Percentiles rank a stretch among this genome's conserved stretches.
These are phyloP conservation scores for Dendrothele bispora DNA, from an alignment of 768 basidiomycete species.

Conservation along the genomic window DNA sequence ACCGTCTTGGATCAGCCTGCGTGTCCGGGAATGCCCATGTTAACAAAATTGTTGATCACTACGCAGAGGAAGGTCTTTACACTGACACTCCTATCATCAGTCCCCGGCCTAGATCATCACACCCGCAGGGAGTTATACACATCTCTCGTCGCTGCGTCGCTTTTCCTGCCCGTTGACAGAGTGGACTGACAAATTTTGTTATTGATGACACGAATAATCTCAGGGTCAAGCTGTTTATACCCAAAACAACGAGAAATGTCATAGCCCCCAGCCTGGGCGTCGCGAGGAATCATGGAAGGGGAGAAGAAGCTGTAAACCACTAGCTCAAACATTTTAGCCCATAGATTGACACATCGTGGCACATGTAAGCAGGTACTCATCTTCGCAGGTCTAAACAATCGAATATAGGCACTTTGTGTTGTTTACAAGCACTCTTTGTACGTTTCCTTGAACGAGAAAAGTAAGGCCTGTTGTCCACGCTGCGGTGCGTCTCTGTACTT, in stretches of 20 bases:
- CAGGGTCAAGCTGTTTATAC: conserved; percentile 54
- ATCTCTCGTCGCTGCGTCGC: conserved; percentile 48
- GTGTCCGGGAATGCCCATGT: conserved; percentile 52
- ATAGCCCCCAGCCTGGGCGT: conserved; percentile 67
- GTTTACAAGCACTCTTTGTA: too few species aligned
- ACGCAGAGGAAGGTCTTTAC: too few species aligned
- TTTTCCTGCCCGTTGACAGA: too few species aligned
- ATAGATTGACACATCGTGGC: too few species aligned
- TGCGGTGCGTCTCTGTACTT: too few species aligned
- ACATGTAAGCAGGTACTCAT: too few species aligned
- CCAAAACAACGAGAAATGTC: conserved; percentile 60
- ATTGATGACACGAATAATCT: conserved; percentile 45
- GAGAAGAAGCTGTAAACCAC: too few species aligned
- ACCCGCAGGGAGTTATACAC: conserved; percentile 87
- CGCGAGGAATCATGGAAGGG: conserved; percentile 62
- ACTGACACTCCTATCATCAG: conserved; percentile 58
- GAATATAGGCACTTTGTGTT: too few species aligned
- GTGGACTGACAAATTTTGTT: conserved; percentile 27
- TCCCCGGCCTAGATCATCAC: conserved; percentile 64
- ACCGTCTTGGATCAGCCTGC: conserved; percentile 60
- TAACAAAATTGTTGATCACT: conserved; percentile 85
- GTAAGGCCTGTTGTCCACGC: too few species aligned
- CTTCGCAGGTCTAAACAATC: too few species aligned
- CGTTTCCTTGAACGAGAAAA: too few species aligned
- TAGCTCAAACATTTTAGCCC: too few species aligned